Evolutionary conservation across 1,284 basidiomycete genomes (phyloP).

Genomic region (Somion occarium): DNA sequence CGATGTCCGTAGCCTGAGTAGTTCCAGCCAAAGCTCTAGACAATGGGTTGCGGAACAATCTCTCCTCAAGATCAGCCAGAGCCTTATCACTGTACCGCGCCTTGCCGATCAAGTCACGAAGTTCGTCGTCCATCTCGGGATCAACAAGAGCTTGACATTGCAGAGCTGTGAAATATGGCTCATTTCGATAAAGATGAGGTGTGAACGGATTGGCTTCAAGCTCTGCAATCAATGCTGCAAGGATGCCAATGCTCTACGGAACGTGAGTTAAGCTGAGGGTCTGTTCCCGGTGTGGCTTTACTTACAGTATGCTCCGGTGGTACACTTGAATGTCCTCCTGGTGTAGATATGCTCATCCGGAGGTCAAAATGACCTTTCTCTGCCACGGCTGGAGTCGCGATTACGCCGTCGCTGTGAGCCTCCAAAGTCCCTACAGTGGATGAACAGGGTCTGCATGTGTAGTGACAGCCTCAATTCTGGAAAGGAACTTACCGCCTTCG

Average conservation of each 20-base stretch:
- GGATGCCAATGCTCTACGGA: constrained; percentile 47
- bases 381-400: constrained; percentile 46
- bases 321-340: constrained; percentile 64
- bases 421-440: constrained; percentile 8
- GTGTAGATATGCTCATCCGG: constrained; percentile 39
- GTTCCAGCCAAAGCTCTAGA: constrained; percentile 44
- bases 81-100: constrained; percentile 27
- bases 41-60: constrained; percentile 25
- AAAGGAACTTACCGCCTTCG: constrained; percentile 36
- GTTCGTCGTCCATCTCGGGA: constrained; percentile 14
- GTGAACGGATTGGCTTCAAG: constrained; percentile 42
- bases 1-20: constrained; percentile 67
- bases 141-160: constrained; percentile 23
- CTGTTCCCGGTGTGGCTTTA: no score
- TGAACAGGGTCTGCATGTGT: background rate
- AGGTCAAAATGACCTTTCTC: constrained; percentile 67
- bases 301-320: constrained; percentile 52
- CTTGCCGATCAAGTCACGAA: constrained; percentile 12
- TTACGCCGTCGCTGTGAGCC: constrained; percentile 27
- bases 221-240: constrained; percentile 42
- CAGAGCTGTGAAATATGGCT: constrained; percentile 17
- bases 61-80: constrained; percentile 32
- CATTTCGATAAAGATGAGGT: constrained; percentile 28
- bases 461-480: constrained; percentile 14
- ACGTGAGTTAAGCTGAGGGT: background rate